Percentiles rank a stretch among this genome's conserved stretches.
Evolutionary conservation across 768 basidiomycete genomes (phyloP).

Genomic region (Boletus rubroflammeus): DNA sequence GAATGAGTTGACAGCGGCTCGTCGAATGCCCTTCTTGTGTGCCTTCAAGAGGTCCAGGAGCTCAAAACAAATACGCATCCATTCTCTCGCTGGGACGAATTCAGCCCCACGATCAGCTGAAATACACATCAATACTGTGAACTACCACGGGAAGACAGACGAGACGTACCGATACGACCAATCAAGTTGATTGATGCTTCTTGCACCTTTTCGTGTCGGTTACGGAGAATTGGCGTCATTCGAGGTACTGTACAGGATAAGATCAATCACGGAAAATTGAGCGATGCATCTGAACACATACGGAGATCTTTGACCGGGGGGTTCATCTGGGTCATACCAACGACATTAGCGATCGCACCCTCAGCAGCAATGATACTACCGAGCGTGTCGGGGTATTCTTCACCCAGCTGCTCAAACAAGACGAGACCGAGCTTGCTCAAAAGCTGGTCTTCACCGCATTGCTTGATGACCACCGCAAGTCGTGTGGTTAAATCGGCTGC

Average conservation of each 20-base stretch:
- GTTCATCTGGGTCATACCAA: conserved; percentile 99
- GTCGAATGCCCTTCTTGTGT: conserved; percentile 98
- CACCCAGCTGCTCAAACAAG: conserved; percentile 96
- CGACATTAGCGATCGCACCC: conserved; percentile 98
- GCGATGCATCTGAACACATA: conserved; percentile 44
- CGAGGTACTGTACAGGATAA: conserved; percentile 71
- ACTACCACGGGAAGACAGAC: neutral
- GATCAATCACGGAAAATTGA: neutral
- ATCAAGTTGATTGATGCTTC: conserved; percentile 99
- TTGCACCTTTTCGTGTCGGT: conserved; percentile 98
- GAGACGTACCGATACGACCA: conserved; percentile 75
- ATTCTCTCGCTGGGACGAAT: conserved; percentile 96
- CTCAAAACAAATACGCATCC: conserved; percentile 99
- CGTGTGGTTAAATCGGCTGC: conserved; percentile 98
- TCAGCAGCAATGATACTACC: conserved; percentile 99
- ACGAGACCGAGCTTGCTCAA: conserved; percentile 95
- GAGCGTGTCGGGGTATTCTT: conserved; percentile 98
- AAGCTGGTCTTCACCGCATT: conserved; percentile 94
- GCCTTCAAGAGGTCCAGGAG: conserved; percentile 95
- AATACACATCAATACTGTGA: neutral
- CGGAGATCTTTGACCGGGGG: conserved; percentile 98
- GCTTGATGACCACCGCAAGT: conserved; percentile 96
- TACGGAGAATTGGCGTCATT: conserved; percentile 99
- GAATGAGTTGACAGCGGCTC: conserved; percentile 98
- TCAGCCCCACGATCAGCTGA: conserved; percentile 97